Evolutionary conservation across 371 early-diverging fungal genomes (phyloP).

Genomic region (Lichtheimia corymbifera): DNA sequence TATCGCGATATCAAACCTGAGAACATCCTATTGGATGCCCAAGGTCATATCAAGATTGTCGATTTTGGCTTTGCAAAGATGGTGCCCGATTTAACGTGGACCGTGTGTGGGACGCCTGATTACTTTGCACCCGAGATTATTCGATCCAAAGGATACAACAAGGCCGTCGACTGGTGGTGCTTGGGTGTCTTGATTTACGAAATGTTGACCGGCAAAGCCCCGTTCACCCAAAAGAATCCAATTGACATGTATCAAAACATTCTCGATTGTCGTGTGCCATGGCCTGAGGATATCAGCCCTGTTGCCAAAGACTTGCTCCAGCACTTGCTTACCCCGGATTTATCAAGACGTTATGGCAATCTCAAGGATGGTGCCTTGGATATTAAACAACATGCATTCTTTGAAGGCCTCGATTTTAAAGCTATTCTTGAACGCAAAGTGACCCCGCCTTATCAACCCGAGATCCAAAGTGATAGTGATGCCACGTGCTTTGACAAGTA

Average conservation of each 20-base stretch:
- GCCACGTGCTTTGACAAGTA: constrained; percentile 93
- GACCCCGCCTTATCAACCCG: constrained; percentile 90
- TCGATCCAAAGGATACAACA: constrained; percentile 93
- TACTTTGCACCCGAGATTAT: constrained; percentile 94
- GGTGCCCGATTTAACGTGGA: constrained; percentile 80
- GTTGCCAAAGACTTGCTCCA: constrained; percentile 88
- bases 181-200: constrained; percentile 97
- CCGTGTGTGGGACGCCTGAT: constrained; percentile 98
- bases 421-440: constrained; percentile 70
- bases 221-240: constrained; percentile 94
- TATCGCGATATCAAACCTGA: constrained; percentile 98
- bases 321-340: constrained; percentile 82
- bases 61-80: constrained; percentile 99
- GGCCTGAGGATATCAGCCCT: constrained; percentile 87
- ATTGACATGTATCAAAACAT: constrained; percentile 81
- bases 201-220: constrained; percentile 88
- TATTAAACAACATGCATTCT: constrained; percentile 96
- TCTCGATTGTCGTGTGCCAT: constrained; percentile 69
- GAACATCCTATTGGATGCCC: constrained; percentile 84
- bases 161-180: constrained; percentile 99
- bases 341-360: constrained; percentile 88
- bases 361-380: constrained; percentile 82
- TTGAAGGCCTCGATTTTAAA: constrained; percentile 91
- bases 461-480: constrained; percentile 83
- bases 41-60: constrained; percentile 97